Base-by-base conservation (phyloP, 2,329 filamentous ascomycete genomes). In the Falciphora oryzae region DNA sequence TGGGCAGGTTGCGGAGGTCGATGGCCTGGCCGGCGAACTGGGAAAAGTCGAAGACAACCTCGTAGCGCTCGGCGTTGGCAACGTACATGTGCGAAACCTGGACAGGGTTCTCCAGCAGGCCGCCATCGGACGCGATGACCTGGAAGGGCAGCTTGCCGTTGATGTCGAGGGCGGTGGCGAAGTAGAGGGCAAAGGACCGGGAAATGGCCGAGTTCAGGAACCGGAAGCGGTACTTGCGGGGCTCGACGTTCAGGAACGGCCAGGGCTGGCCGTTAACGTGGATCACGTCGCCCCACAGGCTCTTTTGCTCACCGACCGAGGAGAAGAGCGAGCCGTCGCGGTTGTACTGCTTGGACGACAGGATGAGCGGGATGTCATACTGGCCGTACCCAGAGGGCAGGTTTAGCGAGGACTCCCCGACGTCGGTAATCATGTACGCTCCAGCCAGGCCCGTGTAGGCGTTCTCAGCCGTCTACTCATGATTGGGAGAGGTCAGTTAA, bases 251-350 rank as follows among this genome's bases (percentile, higher is more conserved):
- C 13, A 85, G 68, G 67, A 78, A 86, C 3, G 85, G 85, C 84
- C 84, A 87, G 2, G 84, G 84, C 67, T 83, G 80, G 2, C 81
- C 82, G 68, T 87, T 86, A 64, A 86, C 83, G 59, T 85, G 79
- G 62, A 86, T 84, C 2, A 84, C 73, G 68, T 87, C 84, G 53
- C 84, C 84, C 69, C 79, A 85, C n/a, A 85, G 74, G 66, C 78
- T 81, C 29, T 75, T 74, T 2, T 73, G 72, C 66, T 84, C 79
- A 25, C 77, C 75, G 1, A 74, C 75, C 0, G 81, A 77, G 7
- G 78, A 81, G 25, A 78, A 73, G 11, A 86, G 76, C 4, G 80
- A 76, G 11, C 83, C 84, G 65, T 83, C 79, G 1, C 71, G 32
- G 63, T 81, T 78, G 71, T 86, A 87, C 62, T 76, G 77, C 71